A percentile compares a stretch with the other conserved stretches of the same genome.
phyloP scores from a whole-genome alignment of 306 rosid species.

The cucumber (Cucumis sativus) region Cucumber_9930_V3 NC_026660.2:25823001-25823500 shows the following conservation, averaged over 20 bases:
- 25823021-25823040: too few species aligned
- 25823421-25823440: neutral
- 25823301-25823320: neutral
- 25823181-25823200: neutral
- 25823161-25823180: too few species aligned
- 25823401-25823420: neutral
- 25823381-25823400: neutral
- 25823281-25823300: too few species aligned
- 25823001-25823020: too few species aligned
- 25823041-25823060: too few species aligned
- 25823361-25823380: constrained; percentile 1
- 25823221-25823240: neutral
- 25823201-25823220: neutral
- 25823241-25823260: neutral
- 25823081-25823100: too few species aligned
- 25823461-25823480: constrained; percentile 8
- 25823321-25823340: neutral
- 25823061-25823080: too few species aligned
- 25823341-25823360: neutral
- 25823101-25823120: too few species aligned
- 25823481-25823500: neutral
- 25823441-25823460: neutral
- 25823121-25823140: too few species aligned
- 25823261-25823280: neutral
- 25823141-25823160: too few species aligned